Evolutionary conservation across 2,329 filamentous ascomycete genomes (phyloP), one percentile per base, ranked within the genome.

Genomic region (Dactylonectria estremocensis): DNA sequence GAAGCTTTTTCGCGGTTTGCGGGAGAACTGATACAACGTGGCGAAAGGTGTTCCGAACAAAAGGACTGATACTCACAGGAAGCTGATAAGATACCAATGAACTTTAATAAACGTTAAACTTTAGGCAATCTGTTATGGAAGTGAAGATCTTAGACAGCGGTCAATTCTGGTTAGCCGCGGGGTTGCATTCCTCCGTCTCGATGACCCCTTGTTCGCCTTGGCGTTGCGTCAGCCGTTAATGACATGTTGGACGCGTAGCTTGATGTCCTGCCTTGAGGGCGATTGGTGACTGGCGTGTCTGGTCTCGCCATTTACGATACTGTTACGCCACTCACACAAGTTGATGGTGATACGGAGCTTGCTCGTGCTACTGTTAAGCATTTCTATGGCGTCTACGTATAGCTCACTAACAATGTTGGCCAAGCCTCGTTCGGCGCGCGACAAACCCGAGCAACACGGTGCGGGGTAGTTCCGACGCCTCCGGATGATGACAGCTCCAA

Each of bases 391-490:
- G 14, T 43, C 7, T 6, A 43, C 16, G 40, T n/a, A 33, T 28
- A 31, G 8, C 9, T 50, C 24, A 14, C 48, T 50, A 50, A 50
- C 48, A 18, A 31, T 9, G 24, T 52, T 52, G 20, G 49, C 28
- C 45, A 22, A 18, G 31, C 14, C n/a, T 8, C 31, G 4, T 22
- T 18, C 50, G 50, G 50, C 6, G 2, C 10, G 28, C 50, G 50
- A 53, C n/a, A 33, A 31, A n/a, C 35, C 28, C 50, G 50, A 52
- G 24, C 6, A 18, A 28, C 13, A 24, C 22, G 48, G 35, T 53
- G 50, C 50, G 50, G 50, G 50, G 50, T 53, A 35, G 10, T 14
- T 53, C 50, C 50, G 50, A 53, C 18, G 50, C n/a, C 31, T 53
- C 50, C 50, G 50, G 50, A 40, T n/a, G n/a, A 53, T 53, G 31